Conservation (phyloP, 805 yeast genomes). For the Torulaspora delbrueckii region DNA sequence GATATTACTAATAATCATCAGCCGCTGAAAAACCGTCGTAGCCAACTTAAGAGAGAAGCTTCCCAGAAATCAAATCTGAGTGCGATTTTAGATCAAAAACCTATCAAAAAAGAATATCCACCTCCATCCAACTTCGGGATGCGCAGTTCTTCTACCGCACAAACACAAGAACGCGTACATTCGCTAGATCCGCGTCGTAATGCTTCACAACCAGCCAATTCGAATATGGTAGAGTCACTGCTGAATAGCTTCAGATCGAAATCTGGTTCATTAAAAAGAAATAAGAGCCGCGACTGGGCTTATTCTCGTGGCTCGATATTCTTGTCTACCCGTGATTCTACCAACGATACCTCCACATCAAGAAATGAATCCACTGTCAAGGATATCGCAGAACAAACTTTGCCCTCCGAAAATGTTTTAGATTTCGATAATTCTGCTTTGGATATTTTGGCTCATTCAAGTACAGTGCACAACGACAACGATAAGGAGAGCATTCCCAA, state of each 20-base stretch:
- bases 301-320: conserved; percentile 9
- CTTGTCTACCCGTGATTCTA: background rate
- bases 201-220: conserved; percentile 25
- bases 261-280: conserved; percentile 7
- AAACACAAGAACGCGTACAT: background rate
- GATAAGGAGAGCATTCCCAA: conserved; percentile 23
- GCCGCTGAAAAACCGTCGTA: background rate
- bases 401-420: background rate
- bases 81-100: conserved; percentile 3
- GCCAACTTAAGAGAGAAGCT: conserved; percentile 10
- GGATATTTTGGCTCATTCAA: conserved; percentile 30
- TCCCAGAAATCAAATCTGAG: conserved; percentile 13
- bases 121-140: background rate
- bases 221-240: conserved; percentile 18
- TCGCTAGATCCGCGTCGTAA: conserved; percentile 34
- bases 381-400: background rate
- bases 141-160: conserved; percentile 19
- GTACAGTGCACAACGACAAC: conserved; percentile 20
- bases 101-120: background rate
- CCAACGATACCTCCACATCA: background rate
- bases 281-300: conserved; percentile 16
- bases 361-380: background rate
- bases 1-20: conserved; percentile 10
- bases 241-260: conserved; percentile 13
- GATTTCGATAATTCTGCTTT: conserved; percentile 12